Percentiles rank a stretch among this genome's conserved stretches.
Evolutionary conservation across 805 yeast genomes (phyloP).

Genomic region (Millerozyma miso): DNA sequence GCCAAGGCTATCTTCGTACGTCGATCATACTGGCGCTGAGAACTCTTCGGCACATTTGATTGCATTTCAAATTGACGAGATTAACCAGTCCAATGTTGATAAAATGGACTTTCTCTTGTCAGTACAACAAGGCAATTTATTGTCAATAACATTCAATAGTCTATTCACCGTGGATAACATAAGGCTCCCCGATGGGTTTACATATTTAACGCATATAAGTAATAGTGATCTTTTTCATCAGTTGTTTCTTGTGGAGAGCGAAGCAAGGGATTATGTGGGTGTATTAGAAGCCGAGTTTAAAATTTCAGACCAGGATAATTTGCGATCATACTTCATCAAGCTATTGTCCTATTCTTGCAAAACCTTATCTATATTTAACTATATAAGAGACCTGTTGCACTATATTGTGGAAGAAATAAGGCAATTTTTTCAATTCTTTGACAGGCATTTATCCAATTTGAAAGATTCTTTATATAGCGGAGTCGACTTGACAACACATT

Average conservation of each 20-base stretch:
- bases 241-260: slow-evolving; percentile 18
- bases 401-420: slow-evolving; percentile 17
- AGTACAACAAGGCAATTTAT: slow-evolving; percentile 14
- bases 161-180: slow-evolving; percentile 25
- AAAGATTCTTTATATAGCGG: slow-evolving; percentile 21
- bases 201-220: slow-evolving; percentile 16
- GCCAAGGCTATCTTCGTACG: slow-evolving; percentile 28
- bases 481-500: slow-evolving; percentile 25
- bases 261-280: slow-evolving; percentile 4
- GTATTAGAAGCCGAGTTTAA: slow-evolving; percentile 14
- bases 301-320: slow-evolving; percentile 6
- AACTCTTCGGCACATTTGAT: background rate
- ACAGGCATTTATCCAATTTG: slow-evolving; percentile 30
- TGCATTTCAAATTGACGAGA: slow-evolving; percentile 2
- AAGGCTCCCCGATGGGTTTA: slow-evolving; percentile 13
- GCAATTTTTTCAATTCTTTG: slow-evolving; percentile 23
- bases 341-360: slow-evolving; percentile 22
- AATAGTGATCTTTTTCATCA: slow-evolving; percentile 23
- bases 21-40: slow-evolving; percentile 6
- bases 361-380: slow-evolving; percentile 20
- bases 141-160: slow-evolving; percentile 30
- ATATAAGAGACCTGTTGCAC: slow-evolving; percentile 18
- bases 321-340: slow-evolving; percentile 15
- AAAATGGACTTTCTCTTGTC: slow-evolving; percentile 20
- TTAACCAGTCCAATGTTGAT: slow-evolving; percentile 5